A percentile compares a stretch with the other conserved stretches of the same genome.
Evolutionary conservation across 768 basidiomycete species (phyloP).

Genomic region (Postia placenta): DNA sequence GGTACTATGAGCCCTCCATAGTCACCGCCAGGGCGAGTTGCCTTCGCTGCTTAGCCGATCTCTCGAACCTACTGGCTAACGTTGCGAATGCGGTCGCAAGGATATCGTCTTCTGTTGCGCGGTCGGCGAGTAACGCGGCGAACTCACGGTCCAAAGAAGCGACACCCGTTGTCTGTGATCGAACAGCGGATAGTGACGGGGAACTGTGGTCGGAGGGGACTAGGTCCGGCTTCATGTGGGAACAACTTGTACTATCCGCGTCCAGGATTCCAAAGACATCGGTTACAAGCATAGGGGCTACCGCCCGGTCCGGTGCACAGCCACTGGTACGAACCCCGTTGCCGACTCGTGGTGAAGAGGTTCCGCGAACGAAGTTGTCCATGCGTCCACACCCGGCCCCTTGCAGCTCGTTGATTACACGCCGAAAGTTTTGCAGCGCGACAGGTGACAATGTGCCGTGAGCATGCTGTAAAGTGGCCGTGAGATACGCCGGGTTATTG

Average conservation of each 20-base stretch:
- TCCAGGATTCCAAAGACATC: too few species aligned
- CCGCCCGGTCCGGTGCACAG: too few species aligned
- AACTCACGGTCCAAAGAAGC: neutral
- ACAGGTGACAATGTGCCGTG: constrained; percentile 8
- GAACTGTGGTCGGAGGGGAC: too few species aligned
- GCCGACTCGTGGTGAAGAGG: too few species aligned
- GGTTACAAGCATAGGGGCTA: too few species aligned
- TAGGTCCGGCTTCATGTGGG: too few species aligned
- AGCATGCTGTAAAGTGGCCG: neutral
- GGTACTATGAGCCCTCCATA: neutral
- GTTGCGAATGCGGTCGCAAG: neutral
- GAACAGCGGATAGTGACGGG: too few species aligned
- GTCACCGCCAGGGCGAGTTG: constrained; percentile 1
- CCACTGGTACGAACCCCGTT: too few species aligned
- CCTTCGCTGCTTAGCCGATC: constrained; percentile 6
- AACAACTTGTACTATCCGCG: too few species aligned
- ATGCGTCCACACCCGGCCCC: constrained; percentile 3
- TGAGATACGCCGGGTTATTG: neutral
- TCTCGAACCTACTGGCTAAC: constrained; percentile 5
- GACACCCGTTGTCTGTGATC: neutral
- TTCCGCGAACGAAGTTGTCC: too few species aligned
- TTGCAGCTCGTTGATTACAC: constrained; percentile 12
- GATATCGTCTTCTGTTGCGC: neutral
- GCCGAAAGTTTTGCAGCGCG: constrained; percentile 13
- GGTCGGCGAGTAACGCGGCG: neutral